Percentiles rank a stretch among this genome's conserved stretches.
These are phyloP conservation scores for Komagataella populi DNA, from an alignment of 805 yeast genomes.

Conservation along the genomic window DNA sequence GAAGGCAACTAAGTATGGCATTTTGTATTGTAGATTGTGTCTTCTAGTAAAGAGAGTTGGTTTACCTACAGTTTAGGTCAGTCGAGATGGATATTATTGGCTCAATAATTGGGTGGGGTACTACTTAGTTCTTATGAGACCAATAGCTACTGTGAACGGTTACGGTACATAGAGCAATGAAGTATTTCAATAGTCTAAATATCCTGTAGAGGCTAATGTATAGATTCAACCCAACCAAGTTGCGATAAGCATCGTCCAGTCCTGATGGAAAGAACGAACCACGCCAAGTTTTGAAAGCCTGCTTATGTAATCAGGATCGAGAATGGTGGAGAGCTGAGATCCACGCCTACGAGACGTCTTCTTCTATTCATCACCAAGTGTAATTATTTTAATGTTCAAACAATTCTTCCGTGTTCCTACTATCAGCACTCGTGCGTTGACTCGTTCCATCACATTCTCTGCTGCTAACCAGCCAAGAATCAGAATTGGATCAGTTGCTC, in stretches of 20 bases:
- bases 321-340: neutral
- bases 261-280: neutral
- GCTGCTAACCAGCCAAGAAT: slow-evolving; percentile 46
- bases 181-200: too few relatives aligned
- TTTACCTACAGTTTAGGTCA: neutral
- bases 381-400: neutral
- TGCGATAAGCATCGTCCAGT: too few relatives aligned
- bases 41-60: neutral
- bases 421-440: neutral
- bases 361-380: neutral
- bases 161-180: too few relatives aligned
- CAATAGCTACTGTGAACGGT: too few relatives aligned
- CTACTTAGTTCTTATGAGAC: neutral
- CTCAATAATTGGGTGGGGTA: neutral
- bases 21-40: neutral
- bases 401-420: neutral
- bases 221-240: too few relatives aligned
- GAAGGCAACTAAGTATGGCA: slow-evolving; percentile 7
- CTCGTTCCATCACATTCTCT: slow-evolving; percentile 22
- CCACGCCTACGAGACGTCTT: neutral
- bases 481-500: slow-evolving; percentile 77
- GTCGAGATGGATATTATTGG: neutral
- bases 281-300: neutral
- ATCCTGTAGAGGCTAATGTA: too few relatives aligned
- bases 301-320: neutral